Conservation (phyloP, 2,329 filamentous ascomycete species). For the Epichloe glyceriae region DNA sequence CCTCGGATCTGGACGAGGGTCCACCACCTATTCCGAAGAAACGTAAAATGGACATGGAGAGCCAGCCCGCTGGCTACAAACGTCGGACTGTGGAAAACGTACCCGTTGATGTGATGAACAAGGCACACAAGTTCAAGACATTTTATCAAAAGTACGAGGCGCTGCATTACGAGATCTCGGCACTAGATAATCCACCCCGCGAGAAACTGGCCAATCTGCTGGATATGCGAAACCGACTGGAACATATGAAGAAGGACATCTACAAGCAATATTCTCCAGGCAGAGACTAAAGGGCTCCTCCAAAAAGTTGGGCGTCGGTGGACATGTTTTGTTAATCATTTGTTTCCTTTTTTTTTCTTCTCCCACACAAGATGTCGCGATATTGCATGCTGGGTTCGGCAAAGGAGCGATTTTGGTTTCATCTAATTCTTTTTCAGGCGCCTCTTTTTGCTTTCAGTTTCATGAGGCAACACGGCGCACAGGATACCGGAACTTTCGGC, state of each 20-base stretch:
- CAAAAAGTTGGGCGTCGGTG: not conserved
- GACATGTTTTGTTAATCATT: not conserved
- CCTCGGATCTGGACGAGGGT: constrained; percentile 44
- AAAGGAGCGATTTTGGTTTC: not conserved
- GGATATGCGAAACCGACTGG: constrained; percentile 41
- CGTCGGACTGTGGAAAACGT: constrained; percentile 18
- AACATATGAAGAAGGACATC: constrained; percentile 47
- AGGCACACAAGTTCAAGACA: constrained; percentile 42
- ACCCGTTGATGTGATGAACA: constrained; percentile 32
- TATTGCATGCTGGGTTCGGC: constrained; percentile 4
- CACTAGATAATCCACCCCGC: constrained; percentile 35
- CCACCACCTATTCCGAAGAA: constrained; percentile 25
- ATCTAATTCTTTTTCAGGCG: not conserved
- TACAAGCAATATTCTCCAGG: constrained; percentile 30
- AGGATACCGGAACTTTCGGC: constrained; percentile 1
- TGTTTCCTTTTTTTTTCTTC: not conserved
- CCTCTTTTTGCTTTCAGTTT: not conserved
- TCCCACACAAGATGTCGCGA: constrained; percentile 1
- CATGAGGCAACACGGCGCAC: constrained; percentile 1
- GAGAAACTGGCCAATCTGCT: constrained; percentile 37
- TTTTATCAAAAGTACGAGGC: constrained; percentile 44
- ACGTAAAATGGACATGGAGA: constrained; percentile 24
- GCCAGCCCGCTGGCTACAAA: constrained; percentile 16
- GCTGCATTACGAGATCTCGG: constrained; percentile 42
- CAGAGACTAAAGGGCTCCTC: constrained; percentile 10